Conservation (phyloP, 371 early-diverging fungal species). For the Spraguea lophii region DNA sequence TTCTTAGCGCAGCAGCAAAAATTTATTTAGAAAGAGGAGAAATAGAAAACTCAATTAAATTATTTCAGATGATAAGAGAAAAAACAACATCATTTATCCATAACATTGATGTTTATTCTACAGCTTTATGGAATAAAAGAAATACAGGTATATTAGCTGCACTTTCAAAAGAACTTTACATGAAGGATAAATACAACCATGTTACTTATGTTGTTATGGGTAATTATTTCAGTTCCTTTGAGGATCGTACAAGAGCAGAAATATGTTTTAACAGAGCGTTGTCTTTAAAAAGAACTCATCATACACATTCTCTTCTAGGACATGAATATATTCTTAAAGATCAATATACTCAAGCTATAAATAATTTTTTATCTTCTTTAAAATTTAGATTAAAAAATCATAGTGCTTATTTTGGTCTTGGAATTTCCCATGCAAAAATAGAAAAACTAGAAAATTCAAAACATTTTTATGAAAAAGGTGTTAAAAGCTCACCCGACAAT, state of each 20-base stretch:
- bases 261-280: slow-evolving; percentile 36
- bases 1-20: slow-evolving; percentile 20
- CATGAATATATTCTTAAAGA: slow-evolving; percentile 42
- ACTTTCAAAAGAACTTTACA: slow-evolving; percentile 34
- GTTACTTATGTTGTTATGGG: slow-evolving; percentile 43
- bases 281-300: slow-evolving; percentile 29
- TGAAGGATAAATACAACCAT: slow-evolving; percentile 15
- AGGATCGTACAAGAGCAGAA: slow-evolving; percentile 28
- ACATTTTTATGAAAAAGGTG: slow-evolving; percentile 25
- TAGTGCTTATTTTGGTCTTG: slow-evolving; percentile 43
- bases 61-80: slow-evolving; percentile 31
- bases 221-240: slow-evolving; percentile 39
- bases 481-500: slow-evolving; percentile 34
- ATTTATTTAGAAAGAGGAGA: slow-evolving; percentile 5
- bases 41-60: slow-evolving; percentile 3
- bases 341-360: slow-evolving; percentile 34
- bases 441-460: slow-evolving; percentile 38
- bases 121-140: slow-evolving; percentile 38
- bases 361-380: slow-evolving; percentile 31
- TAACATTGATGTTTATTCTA: slow-evolving; percentile 42
- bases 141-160: slow-evolving; percentile 29
- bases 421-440: slow-evolving; percentile 36
- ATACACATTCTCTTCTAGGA: slow-evolving; percentile 40
- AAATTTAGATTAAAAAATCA: slow-evolving; percentile 34
- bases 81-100: slow-evolving; percentile 31